A percentile compares a stretch with the other conserved stretches of the same genome.
These are phyloP conservation scores for Beauveria varroae DNA, from an alignment of 2,329 filamentous ascomycete species.

Conservation along the genomic window DNA sequence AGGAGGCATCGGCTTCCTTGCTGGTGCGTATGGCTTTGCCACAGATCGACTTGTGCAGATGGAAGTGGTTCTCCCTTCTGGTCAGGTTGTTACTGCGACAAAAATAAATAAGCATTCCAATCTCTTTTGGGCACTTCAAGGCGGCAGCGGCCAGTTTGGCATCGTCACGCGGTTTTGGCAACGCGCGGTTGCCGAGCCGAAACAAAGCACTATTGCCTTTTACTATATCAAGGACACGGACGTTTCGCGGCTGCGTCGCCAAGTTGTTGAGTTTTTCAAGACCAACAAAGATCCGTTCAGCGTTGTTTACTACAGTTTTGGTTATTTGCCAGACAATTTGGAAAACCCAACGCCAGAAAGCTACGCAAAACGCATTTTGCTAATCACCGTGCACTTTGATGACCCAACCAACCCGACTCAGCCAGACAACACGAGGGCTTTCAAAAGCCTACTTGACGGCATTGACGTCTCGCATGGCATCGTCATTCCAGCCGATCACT, in stretches of 20 bases:
- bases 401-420: neutral
- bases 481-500: neutral
- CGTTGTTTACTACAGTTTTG: constrained; percentile 9
- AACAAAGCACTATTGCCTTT: constrained; percentile 6
- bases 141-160: constrained; percentile 32
- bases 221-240: constrained; percentile 9
- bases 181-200: constrained; percentile 1
- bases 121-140: constrained; percentile 17
- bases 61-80: constrained; percentile 39
- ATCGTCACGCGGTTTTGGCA: constrained; percentile 19
- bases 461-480: neutral
- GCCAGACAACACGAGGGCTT: neutral
- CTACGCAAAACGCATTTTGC: constrained; percentile 3
- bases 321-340: neutral
- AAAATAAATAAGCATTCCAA: constrained; percentile 23
- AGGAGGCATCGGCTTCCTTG: constrained; percentile 42
- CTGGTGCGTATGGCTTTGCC: constrained; percentile 34
- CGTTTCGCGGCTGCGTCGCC: neutral
- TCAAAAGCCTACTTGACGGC: neutral
- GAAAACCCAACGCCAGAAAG: neutral
- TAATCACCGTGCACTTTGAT: constrained; percentile 9
- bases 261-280: constrained; percentile 6
- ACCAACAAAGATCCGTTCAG: constrained; percentile 7
- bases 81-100: constrained; percentile 34
- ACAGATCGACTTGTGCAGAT: constrained; percentile 35